phyloP scores from a whole-genome alignment of 1,139 yeast species.

The Candida mesenterica region DNA sequence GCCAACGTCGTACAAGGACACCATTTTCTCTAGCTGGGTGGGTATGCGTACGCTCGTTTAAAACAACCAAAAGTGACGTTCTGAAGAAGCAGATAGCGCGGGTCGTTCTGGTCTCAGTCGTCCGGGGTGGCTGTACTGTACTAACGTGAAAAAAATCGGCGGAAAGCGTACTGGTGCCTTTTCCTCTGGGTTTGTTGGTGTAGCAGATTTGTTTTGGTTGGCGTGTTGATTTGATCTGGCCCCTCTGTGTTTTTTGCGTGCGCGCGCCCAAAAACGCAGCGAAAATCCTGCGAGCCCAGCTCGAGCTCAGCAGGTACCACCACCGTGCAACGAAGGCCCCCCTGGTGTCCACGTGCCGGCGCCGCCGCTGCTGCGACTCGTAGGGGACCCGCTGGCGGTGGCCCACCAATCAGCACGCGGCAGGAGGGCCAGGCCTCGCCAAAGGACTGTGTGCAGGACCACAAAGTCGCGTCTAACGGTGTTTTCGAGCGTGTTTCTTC shows the following conservation, averaged over 20 bases:
- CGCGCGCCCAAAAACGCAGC: constrained; percentile 1
- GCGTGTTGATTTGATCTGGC: constrained; percentile 14
- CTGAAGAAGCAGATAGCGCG: not conserved
- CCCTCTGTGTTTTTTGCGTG: constrained; percentile 2
- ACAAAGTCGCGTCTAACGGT: too few species aligned
- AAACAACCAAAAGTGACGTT: not conserved
- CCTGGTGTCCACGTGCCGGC: too few species aligned
- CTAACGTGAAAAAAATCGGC: constrained; percentile 4
- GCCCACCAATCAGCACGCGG: too few species aligned
- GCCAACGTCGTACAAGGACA: constrained; percentile 34
- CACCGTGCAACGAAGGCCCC: too few species aligned
- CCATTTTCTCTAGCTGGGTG: constrained; percentile 16
- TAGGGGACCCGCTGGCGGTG: too few species aligned
- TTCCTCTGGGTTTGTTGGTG: constrained; percentile 1
- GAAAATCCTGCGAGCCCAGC: too few species aligned
- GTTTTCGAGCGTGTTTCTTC: too few species aligned
- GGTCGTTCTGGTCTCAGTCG: not conserved
- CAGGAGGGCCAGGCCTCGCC: too few species aligned
- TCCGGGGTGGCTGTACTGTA: constrained; percentile 2
- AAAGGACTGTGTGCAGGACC: too few species aligned
- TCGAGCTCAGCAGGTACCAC: too few species aligned
- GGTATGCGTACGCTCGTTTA: not conserved
- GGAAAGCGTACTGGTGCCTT: too few species aligned
- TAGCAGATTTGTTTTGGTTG: constrained; percentile 10
- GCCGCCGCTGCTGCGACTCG: too few species aligned